These are phyloP conservation scores for Kewa caespitosa DNA, from an alignment of 179 eudicot species.

Conservation along the genomic window DNA sequence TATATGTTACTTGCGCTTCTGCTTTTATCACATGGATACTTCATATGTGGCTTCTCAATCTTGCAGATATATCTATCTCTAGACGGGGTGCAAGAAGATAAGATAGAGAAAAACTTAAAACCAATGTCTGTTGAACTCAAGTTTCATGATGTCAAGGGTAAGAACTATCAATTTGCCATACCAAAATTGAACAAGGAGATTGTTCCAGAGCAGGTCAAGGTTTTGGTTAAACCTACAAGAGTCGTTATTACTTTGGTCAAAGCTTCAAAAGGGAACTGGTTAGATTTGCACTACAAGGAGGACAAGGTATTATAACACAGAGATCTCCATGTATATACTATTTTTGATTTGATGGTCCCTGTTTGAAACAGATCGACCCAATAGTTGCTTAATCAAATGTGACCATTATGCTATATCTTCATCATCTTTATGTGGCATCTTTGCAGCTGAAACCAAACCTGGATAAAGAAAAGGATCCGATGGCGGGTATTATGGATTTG, in stretches of 20 bases:
- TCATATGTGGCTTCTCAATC: background rate
- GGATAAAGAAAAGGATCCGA: slow-evolving; percentile 82
- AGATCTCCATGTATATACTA: background rate
- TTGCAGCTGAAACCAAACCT: slow-evolving; percentile 71
- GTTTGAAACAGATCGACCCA: no score
- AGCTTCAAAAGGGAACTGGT: slow-evolving; percentile 81
- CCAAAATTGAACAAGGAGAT: slow-evolving; percentile 78
- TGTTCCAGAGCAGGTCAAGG: slow-evolving; percentile 76
- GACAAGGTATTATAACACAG: slow-evolving; percentile 61
- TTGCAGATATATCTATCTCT: slow-evolving; percentile 71
- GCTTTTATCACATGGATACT: background rate
- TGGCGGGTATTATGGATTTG: slow-evolving; percentile 96
- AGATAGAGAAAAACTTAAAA: slow-evolving; percentile 58
- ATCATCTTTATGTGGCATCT: background rate
- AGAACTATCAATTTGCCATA: slow-evolving; percentile 70
- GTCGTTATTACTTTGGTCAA: slow-evolving; percentile 61
- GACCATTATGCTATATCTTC: background rate
- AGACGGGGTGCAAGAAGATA: slow-evolving; percentile 84
- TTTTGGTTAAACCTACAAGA: slow-evolving; percentile 78
- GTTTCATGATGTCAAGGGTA: slow-evolving; percentile 84
- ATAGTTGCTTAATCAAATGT: no score
- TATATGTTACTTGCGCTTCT: background rate
- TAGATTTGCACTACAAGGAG: slow-evolving; percentile 82
- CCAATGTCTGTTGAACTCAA: slow-evolving; percentile 65
- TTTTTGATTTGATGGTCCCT: background rate